phyloP scores from a whole-genome alignment of 1,284 basidiomycete genomes.

The Ustilago vetiveriae region DNA sequence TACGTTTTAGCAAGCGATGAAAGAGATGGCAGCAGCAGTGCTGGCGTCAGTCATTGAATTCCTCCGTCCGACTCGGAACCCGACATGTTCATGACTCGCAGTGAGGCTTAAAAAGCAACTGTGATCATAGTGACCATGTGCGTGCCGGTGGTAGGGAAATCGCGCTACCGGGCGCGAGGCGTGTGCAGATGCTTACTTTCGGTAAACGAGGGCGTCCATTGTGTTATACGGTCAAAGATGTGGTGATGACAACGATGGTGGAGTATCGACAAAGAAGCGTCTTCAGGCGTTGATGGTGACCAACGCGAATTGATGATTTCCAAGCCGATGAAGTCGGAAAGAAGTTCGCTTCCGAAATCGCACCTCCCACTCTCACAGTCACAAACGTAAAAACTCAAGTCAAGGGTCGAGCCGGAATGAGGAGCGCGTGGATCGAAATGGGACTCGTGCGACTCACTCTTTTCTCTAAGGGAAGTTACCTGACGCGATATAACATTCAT shows the following conservation, averaged over 20 bases:
- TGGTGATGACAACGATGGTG: constrained; percentile 27
- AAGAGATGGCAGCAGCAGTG: not conserved
- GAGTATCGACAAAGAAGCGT: not conserved
- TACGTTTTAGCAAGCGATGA: constrained; percentile 4
- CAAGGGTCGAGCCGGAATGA: too few species aligned
- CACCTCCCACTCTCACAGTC: not conserved
- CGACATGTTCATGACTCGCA: too few species aligned
- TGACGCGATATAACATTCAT: too few species aligned
- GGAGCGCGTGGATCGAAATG: too few species aligned
- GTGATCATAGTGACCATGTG: too few species aligned
- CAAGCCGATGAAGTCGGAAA: constrained; percentile 9
- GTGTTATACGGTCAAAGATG: constrained; percentile 12
- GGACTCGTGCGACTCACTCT: too few species aligned
- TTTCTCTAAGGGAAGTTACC: too few species aligned
- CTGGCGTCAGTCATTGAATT: constrained; percentile 1
- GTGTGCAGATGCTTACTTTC: constrained; percentile 40
- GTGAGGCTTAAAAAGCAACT: too few species aligned
- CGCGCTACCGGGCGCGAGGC: too few species aligned
- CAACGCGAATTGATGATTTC: constrained; percentile 2
- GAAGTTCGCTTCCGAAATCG: constrained; percentile 32
- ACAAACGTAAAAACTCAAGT: too few species aligned
- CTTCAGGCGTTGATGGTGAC: constrained; percentile 19
- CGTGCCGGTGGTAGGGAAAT: too few species aligned
- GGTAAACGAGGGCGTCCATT: constrained; percentile 60
- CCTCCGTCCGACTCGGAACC: not conserved